Evolutionary conservation across 345 rosid genomes (phyloP), one percentile per base, ranked within the genome.

Genomic region (Corchorus capsularis): DNA sequence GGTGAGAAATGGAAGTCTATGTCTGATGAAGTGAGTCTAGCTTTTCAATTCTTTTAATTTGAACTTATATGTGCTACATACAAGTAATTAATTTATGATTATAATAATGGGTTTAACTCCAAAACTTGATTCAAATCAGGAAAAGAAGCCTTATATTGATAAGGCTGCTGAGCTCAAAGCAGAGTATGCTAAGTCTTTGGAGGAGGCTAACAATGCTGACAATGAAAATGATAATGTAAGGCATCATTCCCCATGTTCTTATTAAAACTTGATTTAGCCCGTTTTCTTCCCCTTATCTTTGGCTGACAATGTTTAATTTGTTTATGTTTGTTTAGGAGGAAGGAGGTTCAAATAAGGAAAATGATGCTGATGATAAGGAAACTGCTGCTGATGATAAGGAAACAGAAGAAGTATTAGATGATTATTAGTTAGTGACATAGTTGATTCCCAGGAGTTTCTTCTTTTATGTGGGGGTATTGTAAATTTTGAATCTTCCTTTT

Each of bases 1-100:
- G 99, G 97, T 77, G 98, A 87, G 80, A 89, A 86, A 79, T 90
- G 97, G 98, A 89, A 82, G 80, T 88, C 91, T 20, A 68, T 94
- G 92, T 79, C 89, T 2, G 95, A 93, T 63, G 97, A 91, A 62
- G 97, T 90, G 68, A 87, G 97, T 82, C 1, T 2, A 56, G 16
- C 59, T 34, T 1, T 65, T 9, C 17, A n/a, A 7, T 32, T 50
- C 55, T 34, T 4, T 14, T 61, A 19, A 22, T 9, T 4, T 8
- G 15, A 27, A 15, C 17, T 34, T n/a, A 4, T 54, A 16, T 27
- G 22, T 41, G 7, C 16, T 17, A 12, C 8, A 15, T 17, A 12
- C 8, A 15, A 57, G 22, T 69, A 37, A 3, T 13, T 13, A 27
- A 50, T 3, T 10, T 12, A 53, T 71, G 47, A 15, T 27, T 53